phyloP scores from a whole-genome alignment of 352 stramenopile genomes.

The Pythium periplocum region DNA sequence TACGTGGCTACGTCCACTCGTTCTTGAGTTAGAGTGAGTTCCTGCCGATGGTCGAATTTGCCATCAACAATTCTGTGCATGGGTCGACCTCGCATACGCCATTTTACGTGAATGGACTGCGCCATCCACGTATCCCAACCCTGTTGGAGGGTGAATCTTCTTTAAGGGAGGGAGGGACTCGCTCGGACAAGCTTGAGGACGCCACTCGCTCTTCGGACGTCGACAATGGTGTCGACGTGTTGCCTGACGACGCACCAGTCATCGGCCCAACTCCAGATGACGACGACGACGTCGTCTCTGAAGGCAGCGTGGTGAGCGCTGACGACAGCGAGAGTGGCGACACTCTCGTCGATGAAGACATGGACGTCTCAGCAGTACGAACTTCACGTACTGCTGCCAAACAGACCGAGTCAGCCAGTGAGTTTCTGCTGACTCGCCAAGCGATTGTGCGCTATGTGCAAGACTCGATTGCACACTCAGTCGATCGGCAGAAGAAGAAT shows the following conservation, averaged over 20 bases:
- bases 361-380: constrained; percentile 1
- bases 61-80: constrained; percentile 22
- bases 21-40: constrained; percentile 8
- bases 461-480: constrained; percentile 12
- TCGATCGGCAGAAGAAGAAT: constrained; percentile 21
- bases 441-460: constrained; percentile 15
- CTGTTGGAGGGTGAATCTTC: constrained; percentile 1
- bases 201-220: constrained; percentile 1
- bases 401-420: constrained; percentile 1
- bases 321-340: not conserved
- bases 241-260: not conserved
- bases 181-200: not conserved
- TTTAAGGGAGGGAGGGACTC: constrained; percentile 7
- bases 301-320: not conserved
- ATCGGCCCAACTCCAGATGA: not conserved
- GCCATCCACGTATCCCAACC: constrained; percentile 12
- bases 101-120: constrained; percentile 15
- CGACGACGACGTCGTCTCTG: constrained; percentile 1
- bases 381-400: constrained; percentile 1
- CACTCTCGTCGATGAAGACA: not conserved
- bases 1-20: constrained; percentile 8
- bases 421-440: constrained; percentile 8
- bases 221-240: constrained; percentile 1
- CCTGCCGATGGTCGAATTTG: constrained; percentile 21
- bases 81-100: constrained; percentile 15